Evolutionary conservation across 306 rosid genomes (phyloP), one percentile per base, ranked within the genome.

Genomic region (Vigna unguiculata): DNA sequence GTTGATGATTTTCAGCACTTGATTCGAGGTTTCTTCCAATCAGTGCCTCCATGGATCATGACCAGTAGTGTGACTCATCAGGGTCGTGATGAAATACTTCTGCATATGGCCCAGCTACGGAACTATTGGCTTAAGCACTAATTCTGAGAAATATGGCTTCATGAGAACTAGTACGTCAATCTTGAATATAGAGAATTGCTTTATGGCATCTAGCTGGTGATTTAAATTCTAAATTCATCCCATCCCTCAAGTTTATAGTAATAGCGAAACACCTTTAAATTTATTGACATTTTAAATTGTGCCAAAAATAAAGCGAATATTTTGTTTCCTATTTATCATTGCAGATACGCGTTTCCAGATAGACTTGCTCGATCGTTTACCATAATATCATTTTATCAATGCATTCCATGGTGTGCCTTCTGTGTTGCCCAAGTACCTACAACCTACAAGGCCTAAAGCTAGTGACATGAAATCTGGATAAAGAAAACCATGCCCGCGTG

Each of bases 91-190:
- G 99, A 96, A 83, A 91, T 93, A 75, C 85, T 96, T 47, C 87
- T 96, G 20, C 98, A 96, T 67, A 96, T 96, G 89, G 96, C 98
- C 51, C 99, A 92, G 87, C 89, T 96, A 28, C 88, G 99, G 47
- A 92, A 89, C 78, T 96, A 96, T 86, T 96, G 99, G 99, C 97
- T 96, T 84, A 89, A 96, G 88, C 93, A 96, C 88, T 91, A 88
- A 83, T 47, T 45, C 21, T 21, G 13, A 32, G 70, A 3, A 70
- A 28, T 55, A 12, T 8, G 78, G 19, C 82, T 68, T 62, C 47
- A 17, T 32, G 20, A 46, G 25, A 36, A 45, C 74, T 8, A 82
- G 75, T 75, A 36, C 4, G 51, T 70, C 64, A 24, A 41, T 38
- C 46, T 19, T 19, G 60, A 74, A 64, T 72, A 61, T 71, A 45